Base-by-base conservation (phyloP, 2,329 filamentous ascomycete genomes). In the Dryadomyces quercivorus region DNA sequence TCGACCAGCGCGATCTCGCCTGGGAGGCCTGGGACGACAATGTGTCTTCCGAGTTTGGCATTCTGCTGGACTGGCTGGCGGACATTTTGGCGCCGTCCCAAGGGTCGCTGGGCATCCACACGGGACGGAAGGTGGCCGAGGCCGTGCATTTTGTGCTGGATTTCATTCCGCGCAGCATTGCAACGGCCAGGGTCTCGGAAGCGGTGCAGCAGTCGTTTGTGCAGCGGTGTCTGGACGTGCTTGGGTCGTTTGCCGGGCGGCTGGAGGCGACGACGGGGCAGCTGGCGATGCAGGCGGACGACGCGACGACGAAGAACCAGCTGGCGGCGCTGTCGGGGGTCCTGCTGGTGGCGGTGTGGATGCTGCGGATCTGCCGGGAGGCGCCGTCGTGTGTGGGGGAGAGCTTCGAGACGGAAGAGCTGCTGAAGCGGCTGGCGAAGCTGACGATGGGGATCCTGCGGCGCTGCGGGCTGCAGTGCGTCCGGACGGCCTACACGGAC, bases 21-120 rank as follows among this genome's bases (percentile, higher is more conserved):
- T 85, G 82, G 81, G 72, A 71, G 8, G 48, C 59, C 2, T 85
- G 82, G 81, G 69, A 80, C 59, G 75, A 76, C 10, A 71, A 71
- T 36, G 72, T 75, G 2, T 84, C 81, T 1, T 83, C 81, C 3
- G 80, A 85, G 59, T 60, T 84, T 20, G 81, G 81, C 2, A 70
- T 84, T 43, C 65, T 82, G n/a, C 68, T 82, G 56, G 81, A 85
- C 63, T 80, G 74, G 64, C 66, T 84, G 36, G 63, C 56, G 0
- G 59, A 60, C 18, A 22, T 34, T 7, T 47, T 60, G 4, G 40
- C 50, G 1, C 47, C 53, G 7, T 2, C 36, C 7, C 3, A 36
- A 2, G 13, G 9, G 9, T 9, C 31, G 2, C 3, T 34, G 12
- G 21, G 12, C 5, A 26, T 42, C 0, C 31, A 38, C 3, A 16